These are phyloP conservation scores for Ceratocystis cubensis DNA, from an alignment of 2,329 filamentous ascomycete genomes.

Conservation along the genomic window DNA sequence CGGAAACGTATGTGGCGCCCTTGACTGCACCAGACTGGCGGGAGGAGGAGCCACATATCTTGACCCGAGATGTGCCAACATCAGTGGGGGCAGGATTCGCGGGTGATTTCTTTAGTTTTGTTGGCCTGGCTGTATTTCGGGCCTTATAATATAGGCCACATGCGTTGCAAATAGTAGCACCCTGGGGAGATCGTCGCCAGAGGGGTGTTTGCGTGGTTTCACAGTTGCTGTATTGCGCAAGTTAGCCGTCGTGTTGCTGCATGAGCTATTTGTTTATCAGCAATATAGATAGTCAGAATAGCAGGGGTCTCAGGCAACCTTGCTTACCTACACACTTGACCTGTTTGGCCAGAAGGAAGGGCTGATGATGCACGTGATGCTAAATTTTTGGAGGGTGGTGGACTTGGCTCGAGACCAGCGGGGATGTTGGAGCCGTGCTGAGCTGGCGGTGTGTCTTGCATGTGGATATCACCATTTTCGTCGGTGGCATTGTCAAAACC, in stretches of 20 bases:
- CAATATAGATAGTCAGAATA: constrained; percentile 16
- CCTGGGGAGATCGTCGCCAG: constrained; percentile 86
- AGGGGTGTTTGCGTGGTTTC: constrained; percentile 85
- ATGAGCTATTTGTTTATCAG: constrained; percentile 18
- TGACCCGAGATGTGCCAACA: constrained; percentile 33
- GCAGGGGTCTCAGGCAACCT: not conserved
- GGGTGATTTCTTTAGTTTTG: constrained; percentile 69
- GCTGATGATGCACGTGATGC: constrained; percentile 6
- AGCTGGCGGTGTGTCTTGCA: not conserved
- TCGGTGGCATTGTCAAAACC: constrained; percentile 14
- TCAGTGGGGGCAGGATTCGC: constrained; percentile 34
- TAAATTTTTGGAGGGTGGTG: constrained; percentile 11
- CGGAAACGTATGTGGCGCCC: constrained; percentile 60
- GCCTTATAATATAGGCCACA: constrained; percentile 93
- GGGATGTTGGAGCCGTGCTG: not conserved
- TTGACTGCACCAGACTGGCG: constrained; percentile 33
- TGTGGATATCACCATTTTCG: constrained; percentile 15
- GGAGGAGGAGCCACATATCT: constrained; percentile 27
- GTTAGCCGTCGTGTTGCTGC: constrained; percentile 21
- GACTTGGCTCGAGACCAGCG: constrained; percentile 7
- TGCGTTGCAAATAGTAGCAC: constrained; percentile 93
- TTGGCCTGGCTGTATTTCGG: constrained; percentile 78
- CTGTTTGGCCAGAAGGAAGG: constrained; percentile 25
- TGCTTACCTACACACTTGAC: constrained; percentile 60
- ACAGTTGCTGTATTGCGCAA: constrained; percentile 58